These are phyloP conservation scores for Lipomyces japonicus DNA, from an alignment of 805 yeast genomes.

Conservation along the genomic window DNA sequence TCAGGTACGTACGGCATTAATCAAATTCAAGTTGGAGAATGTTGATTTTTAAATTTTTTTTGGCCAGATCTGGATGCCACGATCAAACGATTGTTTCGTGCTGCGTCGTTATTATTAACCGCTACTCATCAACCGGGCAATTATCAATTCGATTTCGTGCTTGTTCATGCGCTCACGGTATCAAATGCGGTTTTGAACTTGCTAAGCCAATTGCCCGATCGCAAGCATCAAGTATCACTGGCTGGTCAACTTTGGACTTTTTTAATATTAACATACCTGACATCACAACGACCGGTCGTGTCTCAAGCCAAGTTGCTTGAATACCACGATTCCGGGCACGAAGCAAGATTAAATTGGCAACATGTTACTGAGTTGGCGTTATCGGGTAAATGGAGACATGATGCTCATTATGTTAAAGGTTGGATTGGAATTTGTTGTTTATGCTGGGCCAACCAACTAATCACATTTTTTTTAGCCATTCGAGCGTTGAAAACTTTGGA, in stretches of 20 bases:
- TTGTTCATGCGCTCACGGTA: conserved; percentile 35
- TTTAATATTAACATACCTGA: conserved; percentile 19
- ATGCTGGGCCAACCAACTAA: neutral
- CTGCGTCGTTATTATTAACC: conserved; percentile 28
- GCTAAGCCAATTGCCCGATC: conserved; percentile 14
- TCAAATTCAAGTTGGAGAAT: no score
- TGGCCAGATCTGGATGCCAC: conserved; percentile 25
- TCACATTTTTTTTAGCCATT: conserved; percentile 6
- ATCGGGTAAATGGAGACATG: conserved; percentile 8
- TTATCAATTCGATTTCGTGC: conserved; percentile 32
- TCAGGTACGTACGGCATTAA: conserved; percentile 18
- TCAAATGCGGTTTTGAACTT: conserved; percentile 30
- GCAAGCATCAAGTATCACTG: conserved; percentile 8
- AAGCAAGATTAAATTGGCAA: conserved; percentile 23
- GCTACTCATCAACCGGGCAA: conserved; percentile 28
- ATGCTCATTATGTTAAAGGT: conserved; percentile 29
- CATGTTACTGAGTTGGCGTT: conserved; percentile 20
- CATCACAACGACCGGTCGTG: conserved; percentile 12
- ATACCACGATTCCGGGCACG: conserved; percentile 7
- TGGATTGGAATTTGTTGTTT: neutral
- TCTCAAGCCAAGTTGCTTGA: neutral
- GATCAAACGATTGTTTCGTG: conserved; percentile 23
- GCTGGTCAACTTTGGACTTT: conserved; percentile 24
- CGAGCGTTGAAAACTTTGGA: conserved; percentile 18
- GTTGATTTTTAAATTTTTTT: no score